Percentiles rank a stretch among this genome's conserved stretches.
Conservation (phyloP, 2,329 filamentous ascomycete species). For the Aureobasidium sp. region DNA sequence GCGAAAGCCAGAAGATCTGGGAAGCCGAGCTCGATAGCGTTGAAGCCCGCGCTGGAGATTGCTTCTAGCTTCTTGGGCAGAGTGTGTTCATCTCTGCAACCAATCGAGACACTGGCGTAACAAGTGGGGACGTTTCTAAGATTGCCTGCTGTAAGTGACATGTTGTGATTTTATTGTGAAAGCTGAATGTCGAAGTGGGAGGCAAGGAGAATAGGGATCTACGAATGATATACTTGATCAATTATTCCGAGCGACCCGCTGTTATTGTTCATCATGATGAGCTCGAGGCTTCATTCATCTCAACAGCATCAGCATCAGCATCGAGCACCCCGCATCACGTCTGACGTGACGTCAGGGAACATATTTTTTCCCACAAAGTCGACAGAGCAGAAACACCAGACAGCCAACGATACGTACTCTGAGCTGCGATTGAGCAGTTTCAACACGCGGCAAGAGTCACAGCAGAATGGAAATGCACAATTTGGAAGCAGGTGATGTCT, state of each 20-base stretch:
- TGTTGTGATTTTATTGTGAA: conserved; percentile 16
- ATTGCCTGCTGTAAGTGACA: conserved; percentile 31
- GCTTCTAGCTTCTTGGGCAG: conserved; percentile 55
- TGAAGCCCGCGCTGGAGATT: conserved; percentile 59
- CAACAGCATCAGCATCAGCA: neutral
- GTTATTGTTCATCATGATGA: neutral
- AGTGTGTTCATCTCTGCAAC: conserved; percentile 41
- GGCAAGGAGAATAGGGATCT: neutral
- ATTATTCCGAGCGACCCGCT: conserved; percentile 1
- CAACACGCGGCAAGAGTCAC: neutral
- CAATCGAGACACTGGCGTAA: conserved; percentile 53
- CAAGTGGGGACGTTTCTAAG: conserved; percentile 42
- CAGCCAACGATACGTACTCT: neutral
- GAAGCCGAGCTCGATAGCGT: conserved; percentile 66
- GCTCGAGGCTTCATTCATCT: neutral
- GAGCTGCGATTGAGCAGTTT: neutral
- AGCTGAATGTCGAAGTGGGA: neutral
- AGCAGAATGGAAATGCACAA: neutral
- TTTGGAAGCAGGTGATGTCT: neutral
- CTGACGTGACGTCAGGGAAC: neutral
- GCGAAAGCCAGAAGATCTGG: conserved; percentile 63
- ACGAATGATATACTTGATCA: neutral
- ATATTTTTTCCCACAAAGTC: neutral
- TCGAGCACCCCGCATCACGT: neutral
- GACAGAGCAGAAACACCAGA: neutral